Evolutionary conservation across 441 rosid genomes (phyloP), one percentile per base, ranked within the genome.

Genomic region (Sinapis alba): DNA sequence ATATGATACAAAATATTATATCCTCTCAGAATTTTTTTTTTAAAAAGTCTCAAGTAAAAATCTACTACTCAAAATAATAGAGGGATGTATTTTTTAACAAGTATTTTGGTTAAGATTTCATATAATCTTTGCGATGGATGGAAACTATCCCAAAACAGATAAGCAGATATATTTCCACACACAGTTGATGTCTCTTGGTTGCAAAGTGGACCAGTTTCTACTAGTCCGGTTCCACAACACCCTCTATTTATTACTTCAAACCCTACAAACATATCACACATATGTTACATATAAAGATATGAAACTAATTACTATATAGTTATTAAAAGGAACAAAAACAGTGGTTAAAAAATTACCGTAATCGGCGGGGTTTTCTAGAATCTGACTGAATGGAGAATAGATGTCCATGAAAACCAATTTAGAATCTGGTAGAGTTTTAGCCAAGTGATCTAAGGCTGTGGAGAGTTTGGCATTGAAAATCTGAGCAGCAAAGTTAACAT

Each of bases 41-140:
- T 32, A 3, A 1, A 5, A 54, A 54, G 4, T 6, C 5, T 24
- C 8, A 58, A n/a, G 11, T 7, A 58, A 57, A 21, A 57, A 26
- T 15, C 36, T 6, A 26, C 36, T 15, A 2, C 62, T 28, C 41
- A 28, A 59, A 59, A 59, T 28, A 59, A 15, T 7, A 59, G 63
- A 59, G 63, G 63, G 41, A 59, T 59, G 41, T 59, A 59, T 28
- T 12, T 59, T 28, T 59, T 28, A 59, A 59, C 38, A 59, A 59
- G 63, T 59, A 30, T 72, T 61, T 78, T 56, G 57, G 60, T 78
- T 68, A 78, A 67, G 54, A 72, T 72, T 43, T 61, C 73, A 79
- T 89, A 91, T 16, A 89, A 83, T 75, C 77, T 73, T 69, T 91
- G 90, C 0, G 92, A 83, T 9, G 94, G 97, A 77, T 91, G 97